Percentiles rank a stretch among this genome's conserved stretches.
phyloP scores from a whole-genome alignment of 208 protist genomes.

The Phytomonas sp. region DNA sequence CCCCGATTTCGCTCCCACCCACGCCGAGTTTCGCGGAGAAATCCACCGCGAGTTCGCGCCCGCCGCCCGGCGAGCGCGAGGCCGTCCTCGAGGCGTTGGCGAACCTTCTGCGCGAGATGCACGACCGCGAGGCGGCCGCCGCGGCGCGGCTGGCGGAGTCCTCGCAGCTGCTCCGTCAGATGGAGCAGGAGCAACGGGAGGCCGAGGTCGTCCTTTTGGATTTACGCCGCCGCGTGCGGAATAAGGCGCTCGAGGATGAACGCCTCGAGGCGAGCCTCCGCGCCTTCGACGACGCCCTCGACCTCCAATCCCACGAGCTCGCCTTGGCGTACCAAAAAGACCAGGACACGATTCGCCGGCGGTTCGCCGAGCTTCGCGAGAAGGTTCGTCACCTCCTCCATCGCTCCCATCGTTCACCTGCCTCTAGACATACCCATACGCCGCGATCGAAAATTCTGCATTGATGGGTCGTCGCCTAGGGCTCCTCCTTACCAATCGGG shows the following conservation, averaged over 20 bases:
- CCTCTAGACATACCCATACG: not conserved
- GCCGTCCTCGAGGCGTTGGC: not conserved
- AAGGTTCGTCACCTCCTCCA: slow-evolving; percentile 47
- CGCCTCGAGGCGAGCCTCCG: slow-evolving; percentile 64
- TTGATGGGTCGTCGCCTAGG: too few species aligned
- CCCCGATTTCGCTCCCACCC: too few species aligned
- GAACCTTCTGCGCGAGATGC: not conserved
- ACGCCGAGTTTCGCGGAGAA: too few species aligned
- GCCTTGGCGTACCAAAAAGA: slow-evolving; percentile 74
- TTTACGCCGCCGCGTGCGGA: slow-evolving; percentile 59
- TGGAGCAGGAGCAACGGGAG: slow-evolving; percentile 25
- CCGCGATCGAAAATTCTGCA: too few species aligned
- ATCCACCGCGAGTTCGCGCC: too few species aligned
- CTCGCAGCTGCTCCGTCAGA: not conserved
- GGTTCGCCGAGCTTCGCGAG: slow-evolving; percentile 57
- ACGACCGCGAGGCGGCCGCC: not conserved
- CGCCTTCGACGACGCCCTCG: slow-evolving; percentile 57
- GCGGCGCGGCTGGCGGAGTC: not conserved
- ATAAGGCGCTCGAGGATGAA: slow-evolving; percentile 68
- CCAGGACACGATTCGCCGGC: slow-evolving; percentile 61
- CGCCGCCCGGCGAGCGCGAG: too few species aligned
- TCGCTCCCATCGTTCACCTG: slow-evolving; percentile 11
- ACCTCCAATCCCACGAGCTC: slow-evolving; percentile 73
- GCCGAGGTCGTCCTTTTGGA: slow-evolving; percentile 58
- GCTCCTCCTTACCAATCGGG: too few species aligned